A percentile compares a stretch with the other conserved stretches of the same genome.
phyloP scores from a whole-genome alignment of 2,329 filamentous ascomycete species.

The Emmonsia crescens region DNA sequence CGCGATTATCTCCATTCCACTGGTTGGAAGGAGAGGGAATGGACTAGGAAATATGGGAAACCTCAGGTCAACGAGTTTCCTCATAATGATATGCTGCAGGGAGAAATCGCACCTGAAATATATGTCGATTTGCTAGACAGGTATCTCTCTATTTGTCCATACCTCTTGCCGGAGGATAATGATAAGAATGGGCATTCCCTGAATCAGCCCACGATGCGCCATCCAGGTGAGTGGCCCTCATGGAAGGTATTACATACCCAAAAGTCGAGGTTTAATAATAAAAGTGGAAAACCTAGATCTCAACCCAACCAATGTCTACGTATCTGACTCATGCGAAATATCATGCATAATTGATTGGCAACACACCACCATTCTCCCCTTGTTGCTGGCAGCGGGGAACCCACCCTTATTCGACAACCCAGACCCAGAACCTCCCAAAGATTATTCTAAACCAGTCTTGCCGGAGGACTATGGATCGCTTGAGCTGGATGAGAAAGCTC shows the following conservation, averaged over 20 bases:
- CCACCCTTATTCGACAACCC: conserved; percentile 18
- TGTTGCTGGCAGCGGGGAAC: conserved; percentile 15
- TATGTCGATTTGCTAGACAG: conserved; percentile 15
- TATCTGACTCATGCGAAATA: conserved; percentile 14
- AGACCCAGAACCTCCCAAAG: conserved; percentile 12
- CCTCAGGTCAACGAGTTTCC: conserved; percentile 14
- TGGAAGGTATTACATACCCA: not conserved
- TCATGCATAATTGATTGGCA: conserved; percentile 21
- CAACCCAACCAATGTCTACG: conserved; percentile 17
- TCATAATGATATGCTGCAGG: conserved; percentile 14
- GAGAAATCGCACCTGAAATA: conserved; percentile 9
- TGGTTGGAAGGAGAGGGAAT: conserved; percentile 13
- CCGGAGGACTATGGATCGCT: conserved; percentile 15
- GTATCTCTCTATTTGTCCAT: conserved; percentile 14
- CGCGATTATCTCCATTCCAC: conserved; percentile 13
- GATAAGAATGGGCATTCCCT: not conserved
- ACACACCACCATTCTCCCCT: conserved; percentile 14
- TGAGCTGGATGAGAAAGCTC: conserved; percentile 10
- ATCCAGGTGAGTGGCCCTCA: conserved; percentile 12
- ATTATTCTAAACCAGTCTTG: conserved; percentile 12
- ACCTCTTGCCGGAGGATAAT: conserved; percentile 11
- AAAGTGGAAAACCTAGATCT: conserved; percentile 12
- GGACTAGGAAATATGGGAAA: conserved; percentile 13
- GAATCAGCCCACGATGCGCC: conserved; percentile 13
- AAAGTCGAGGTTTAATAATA: not conserved